Percentiles rank a stretch among this genome's conserved stretches.
phyloP scores from a whole-genome alignment of 306 rosid genomes.

The Prinsepia uniflora region DNA sequence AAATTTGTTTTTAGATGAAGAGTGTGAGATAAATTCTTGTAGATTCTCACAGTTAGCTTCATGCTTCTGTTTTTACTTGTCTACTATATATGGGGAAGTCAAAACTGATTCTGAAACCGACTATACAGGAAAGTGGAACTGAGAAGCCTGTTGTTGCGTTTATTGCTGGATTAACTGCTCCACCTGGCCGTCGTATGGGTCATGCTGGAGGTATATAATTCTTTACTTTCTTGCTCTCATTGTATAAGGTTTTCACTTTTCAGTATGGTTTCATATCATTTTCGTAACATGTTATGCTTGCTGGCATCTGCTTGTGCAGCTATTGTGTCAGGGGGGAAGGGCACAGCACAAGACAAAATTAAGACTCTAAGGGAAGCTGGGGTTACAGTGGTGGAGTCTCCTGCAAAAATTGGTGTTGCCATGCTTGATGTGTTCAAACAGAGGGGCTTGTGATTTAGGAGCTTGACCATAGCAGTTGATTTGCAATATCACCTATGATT shows the following conservation, averaged over 20 bases:
- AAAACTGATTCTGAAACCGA: conserved; percentile 8
- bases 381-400: conserved; percentile 93
- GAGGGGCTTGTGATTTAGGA: conserved; percentile 63
- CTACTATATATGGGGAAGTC: not conserved
- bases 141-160: conserved; percentile 93
- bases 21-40: not conserved
- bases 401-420: conserved; percentile 85
- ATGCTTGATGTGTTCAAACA: conserved; percentile 90
- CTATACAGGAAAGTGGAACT: conserved; percentile 87
- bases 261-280: not conserved
- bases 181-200: conserved; percentile 99
- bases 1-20: not conserved
- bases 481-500: not conserved
- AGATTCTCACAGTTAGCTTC: conserved; percentile 2
- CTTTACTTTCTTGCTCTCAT: not conserved
- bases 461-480: conserved; percentile 10
- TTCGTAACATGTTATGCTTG: not conserved
- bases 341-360: conserved; percentile 97
- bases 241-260: not conserved
- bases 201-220: conserved; percentile 83
- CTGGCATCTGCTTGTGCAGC: conserved; percentile 54
- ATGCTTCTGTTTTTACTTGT: not conserved
- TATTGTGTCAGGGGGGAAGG: conserved; percentile 97
- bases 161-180: conserved; percentile 99
- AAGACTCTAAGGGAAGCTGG: conserved; percentile 82